Evolutionary conservation across 164 flowering plant genomes (phyloP).

Genomic region (Vitis rotundifolia): DNA sequence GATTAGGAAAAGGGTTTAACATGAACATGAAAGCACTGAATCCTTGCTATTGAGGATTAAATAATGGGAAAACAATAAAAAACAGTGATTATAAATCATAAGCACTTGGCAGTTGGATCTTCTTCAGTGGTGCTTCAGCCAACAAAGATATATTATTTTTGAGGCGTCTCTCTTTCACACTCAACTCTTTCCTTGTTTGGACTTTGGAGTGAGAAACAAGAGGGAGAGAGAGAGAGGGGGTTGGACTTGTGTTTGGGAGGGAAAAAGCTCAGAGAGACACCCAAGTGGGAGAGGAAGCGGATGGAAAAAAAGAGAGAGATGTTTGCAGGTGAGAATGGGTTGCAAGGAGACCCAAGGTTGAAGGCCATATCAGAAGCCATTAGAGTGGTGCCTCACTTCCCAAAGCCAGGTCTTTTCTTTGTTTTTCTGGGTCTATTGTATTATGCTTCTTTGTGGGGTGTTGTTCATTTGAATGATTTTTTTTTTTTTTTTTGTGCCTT

Average conservation of each 20-base stretch:
- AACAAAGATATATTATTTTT: neutral
- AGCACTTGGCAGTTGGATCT: slow-evolving; percentile 7
- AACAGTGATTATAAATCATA: neutral
- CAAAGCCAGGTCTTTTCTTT: slow-evolving; percentile 59
- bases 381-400: slow-evolving; percentile 81
- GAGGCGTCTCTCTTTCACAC: no score
- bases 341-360: slow-evolving; percentile 70
- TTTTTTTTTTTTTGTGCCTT: neutral
- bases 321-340: slow-evolving; percentile 69
- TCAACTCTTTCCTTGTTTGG: no score
- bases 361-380: slow-evolving; percentile 63
- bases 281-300: no score
- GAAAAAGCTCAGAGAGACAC: no score
- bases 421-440: neutral
- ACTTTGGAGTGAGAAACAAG: no score
- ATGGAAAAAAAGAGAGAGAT: slow-evolving; percentile 19
- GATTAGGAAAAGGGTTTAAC: no score
- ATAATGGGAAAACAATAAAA: no score
- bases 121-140: slow-evolving; percentile 9
- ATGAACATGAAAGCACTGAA: no score
- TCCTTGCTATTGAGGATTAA: no score
- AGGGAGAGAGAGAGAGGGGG: no score
- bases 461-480: neutral
- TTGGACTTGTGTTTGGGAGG: no score
- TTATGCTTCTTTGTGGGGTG: neutral